Evolutionary conservation across 192 early-diverging fungal species (phyloP).

Genomic region (Rhizophagus sp.): DNA sequence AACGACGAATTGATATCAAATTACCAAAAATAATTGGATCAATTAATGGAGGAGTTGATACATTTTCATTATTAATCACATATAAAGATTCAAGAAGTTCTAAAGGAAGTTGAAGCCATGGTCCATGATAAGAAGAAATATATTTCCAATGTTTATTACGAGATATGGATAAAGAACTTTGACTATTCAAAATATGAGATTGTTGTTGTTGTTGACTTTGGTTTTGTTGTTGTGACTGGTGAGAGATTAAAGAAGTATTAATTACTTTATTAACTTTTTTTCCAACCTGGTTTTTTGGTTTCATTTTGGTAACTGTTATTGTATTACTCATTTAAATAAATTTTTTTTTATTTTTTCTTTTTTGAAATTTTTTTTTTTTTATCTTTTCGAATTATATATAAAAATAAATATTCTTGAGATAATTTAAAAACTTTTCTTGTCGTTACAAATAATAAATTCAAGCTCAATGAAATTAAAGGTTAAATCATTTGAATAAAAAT

Average conservation of each 20-base stretch:
- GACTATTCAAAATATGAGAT: neutral
- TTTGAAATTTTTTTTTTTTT: neutral
- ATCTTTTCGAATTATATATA: too few relatives aligned
- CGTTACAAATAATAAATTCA: too few relatives aligned
- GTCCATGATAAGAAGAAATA: constrained; percentile 32
- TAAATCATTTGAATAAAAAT: too few relatives aligned
- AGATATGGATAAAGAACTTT: constrained; percentile 24
- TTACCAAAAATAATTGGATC: constrained; percentile 30
- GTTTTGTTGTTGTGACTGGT: neutral
- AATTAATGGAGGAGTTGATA: constrained; percentile 15
- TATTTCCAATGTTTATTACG: constrained; percentile 33
- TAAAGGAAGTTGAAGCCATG: constrained; percentile 34
- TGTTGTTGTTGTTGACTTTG: neutral
- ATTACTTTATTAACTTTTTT: constrained; percentile 10
- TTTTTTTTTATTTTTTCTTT: neutral
- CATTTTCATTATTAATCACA: constrained; percentile 23
- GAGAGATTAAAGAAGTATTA: neutral
- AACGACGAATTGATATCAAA: constrained; percentile 28
- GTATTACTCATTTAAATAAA: constrained; percentile 16
- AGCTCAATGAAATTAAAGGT: too few relatives aligned
- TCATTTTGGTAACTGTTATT: constrained; percentile 12
- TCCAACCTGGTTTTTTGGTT: neutral
- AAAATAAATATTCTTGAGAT: too few relatives aligned
- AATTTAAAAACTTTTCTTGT: too few relatives aligned
- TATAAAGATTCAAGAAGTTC: constrained; percentile 30